Base-by-base conservation (phyloP, 2,329 filamentous ascomycete species). In the Calonectria pauciramosa region DNA sequence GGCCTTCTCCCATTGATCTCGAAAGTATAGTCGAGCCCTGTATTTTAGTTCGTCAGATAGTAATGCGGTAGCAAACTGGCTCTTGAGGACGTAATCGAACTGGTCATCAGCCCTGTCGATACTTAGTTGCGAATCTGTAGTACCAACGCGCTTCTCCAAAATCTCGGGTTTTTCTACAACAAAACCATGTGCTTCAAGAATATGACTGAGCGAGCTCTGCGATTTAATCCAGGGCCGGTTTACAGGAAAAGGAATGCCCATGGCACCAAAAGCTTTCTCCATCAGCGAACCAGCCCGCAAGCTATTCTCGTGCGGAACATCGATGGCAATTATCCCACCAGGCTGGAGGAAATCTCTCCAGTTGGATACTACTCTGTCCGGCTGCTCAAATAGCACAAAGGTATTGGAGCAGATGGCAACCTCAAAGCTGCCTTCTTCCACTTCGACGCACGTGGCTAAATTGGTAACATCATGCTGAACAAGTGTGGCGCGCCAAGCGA, bases 351-450 rank as follows among this genome's bases (percentile, higher is more conserved):
- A 84, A 10, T 75, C 74, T 51, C 65, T 76, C 84, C 84, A 86
- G 38, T 80, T 76, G 6, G 68, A 69, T 16, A 85, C 73, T 11
- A 82, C 81, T 4, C 63, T 47, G 1, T 77, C 76, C 1, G 82
- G 81, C 3, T 82, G 60, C 26, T 79, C 73, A 16, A 85, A 78
- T 6, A 85, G 80, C 10, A 84, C 81, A 59, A 85, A 84, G 1
- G 82, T 83, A 70, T 76, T 84, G 18, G 80, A 84, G 76, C 83
- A 85, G n/a, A 85, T 60, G 2, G 84, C 76, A 18, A 79, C 70
- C 47, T 85, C 82, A 41, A 85, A 85, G 11, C 60, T 76, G 13
- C 67, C 75, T n/a, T 76, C 77, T 3, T 73, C 54, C 9, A 82
- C 65, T 20, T 76, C 76, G 26, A 70, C 68, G 11, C 80, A 74